Conservation (phyloP, 495 filamentous ascomycete species). For the Cercophora samala region DNA sequence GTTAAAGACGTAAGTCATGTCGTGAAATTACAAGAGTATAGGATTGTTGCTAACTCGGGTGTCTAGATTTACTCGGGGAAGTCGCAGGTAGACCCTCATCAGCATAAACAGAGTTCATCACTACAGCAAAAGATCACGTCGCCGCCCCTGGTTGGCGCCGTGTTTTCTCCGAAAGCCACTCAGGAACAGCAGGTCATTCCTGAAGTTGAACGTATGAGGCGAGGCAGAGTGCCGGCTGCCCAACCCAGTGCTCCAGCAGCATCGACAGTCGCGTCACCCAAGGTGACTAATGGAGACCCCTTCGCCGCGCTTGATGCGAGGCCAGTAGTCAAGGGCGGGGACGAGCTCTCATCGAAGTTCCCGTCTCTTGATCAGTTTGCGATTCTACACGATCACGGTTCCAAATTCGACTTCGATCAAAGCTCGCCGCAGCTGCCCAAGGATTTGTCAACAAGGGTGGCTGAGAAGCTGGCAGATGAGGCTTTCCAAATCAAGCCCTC, state of each 20-base stretch:
- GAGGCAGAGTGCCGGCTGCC: conserved; percentile 70
- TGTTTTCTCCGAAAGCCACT: conserved; percentile 63
- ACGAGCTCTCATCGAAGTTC: conserved; percentile 82
- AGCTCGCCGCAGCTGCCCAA: conserved; percentile 51
- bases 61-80: conserved; percentile 76
- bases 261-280: conserved; percentile 72
- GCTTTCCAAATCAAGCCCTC: conserved; percentile 47
- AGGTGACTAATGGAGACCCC: conserved; percentile 71
- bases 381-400: conserved; percentile 77
- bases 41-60: not conserved
- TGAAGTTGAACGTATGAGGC: conserved; percentile 90
- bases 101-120: conserved; percentile 23
- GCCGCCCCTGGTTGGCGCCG: conserved; percentile 64
- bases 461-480: conserved; percentile 83
- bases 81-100: conserved; percentile 42
- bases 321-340: conserved; percentile 49
- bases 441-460: conserved; percentile 69
- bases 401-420: conserved; percentile 82
- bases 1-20: conserved; percentile 76
- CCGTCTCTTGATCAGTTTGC: conserved; percentile 93
- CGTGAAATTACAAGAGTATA: conserved; percentile 23
- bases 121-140: conserved; percentile 32
- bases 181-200: conserved; percentile 72
- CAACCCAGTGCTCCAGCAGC: conserved; percentile 40
- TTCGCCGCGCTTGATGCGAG: conserved; percentile 82